Conservation (phyloP, 768 basidiomycete species). For the Russula foetens region DNA sequence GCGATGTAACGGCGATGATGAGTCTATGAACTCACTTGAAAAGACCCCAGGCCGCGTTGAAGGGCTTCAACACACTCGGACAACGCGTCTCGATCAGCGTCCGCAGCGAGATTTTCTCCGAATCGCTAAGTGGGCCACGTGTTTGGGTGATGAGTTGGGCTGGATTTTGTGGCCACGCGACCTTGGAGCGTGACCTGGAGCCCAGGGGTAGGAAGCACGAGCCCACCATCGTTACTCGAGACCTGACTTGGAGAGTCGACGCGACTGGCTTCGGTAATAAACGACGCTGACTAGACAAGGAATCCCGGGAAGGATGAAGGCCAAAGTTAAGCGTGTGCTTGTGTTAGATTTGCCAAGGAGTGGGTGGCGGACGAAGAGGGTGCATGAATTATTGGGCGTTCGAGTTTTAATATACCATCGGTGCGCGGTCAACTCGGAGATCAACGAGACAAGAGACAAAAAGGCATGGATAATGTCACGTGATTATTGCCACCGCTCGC, state of each 20-base stretch:
- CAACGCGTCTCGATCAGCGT: conserved; percentile 24
- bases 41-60: conserved; percentile 28
- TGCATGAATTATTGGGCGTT: not conserved
- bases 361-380: not conserved
- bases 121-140: not conserved
- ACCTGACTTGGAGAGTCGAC: not conserved
- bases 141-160: not conserved
- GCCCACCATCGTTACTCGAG: not conserved
- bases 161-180: conserved; percentile 1
- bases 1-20: not conserved
- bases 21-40: conserved; percentile 21
- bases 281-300: not conserved
- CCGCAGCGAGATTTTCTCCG: conserved; percentile 18
- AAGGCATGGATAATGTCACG: too few relatives aligned
- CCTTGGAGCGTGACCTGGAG: not conserved
- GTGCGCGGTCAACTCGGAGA: too few relatives aligned
- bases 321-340: not conserved
- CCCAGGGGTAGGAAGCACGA: not conserved
- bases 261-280: not conserved
- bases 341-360: not conserved
- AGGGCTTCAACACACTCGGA: conserved; percentile 24
- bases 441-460: too few relatives aligned
- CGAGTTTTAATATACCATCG: too few relatives aligned
- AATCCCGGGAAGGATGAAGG: not conserved
- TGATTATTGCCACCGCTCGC: too few relatives aligned